Percentiles rank a stretch among this genome's conserved stretches.
phyloP scores from a whole-genome alignment of 139 green algal species.

The Raphidocelis subcapitata region DNA sequence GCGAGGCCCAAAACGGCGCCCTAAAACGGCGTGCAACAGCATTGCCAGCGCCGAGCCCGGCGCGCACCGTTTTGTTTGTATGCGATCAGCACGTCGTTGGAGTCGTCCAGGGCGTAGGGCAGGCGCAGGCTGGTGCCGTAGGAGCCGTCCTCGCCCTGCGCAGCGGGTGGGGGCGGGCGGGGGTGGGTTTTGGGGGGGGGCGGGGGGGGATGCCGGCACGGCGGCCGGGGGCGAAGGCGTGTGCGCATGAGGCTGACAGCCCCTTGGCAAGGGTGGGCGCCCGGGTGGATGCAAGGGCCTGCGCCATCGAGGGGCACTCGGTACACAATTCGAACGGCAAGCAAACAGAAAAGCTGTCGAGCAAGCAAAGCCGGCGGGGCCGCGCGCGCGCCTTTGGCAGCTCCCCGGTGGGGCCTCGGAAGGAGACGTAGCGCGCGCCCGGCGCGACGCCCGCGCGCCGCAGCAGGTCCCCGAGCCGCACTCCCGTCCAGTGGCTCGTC shows the following conservation, averaged over 20 bases:
- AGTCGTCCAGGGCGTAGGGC: conserved; percentile 71
- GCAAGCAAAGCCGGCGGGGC: too few relatives aligned
- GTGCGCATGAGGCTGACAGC: neutral
- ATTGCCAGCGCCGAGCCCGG: conserved; percentile 14
- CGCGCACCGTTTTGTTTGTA: conserved; percentile 72
- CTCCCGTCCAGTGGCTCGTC: conserved; percentile 91
- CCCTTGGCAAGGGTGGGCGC: too few relatives aligned
- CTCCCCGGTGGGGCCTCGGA: conserved; percentile 77
- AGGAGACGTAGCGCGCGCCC: conserved; percentile 63
- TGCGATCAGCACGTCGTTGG: conserved; percentile 73
- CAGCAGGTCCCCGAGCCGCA: conserved; percentile 86
- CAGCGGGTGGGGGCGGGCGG: too few relatives aligned
- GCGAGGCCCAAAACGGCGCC: too few relatives aligned
- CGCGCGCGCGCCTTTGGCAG: conserved; percentile 89
- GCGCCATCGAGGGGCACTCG: too few relatives aligned
- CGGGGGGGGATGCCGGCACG: neutral
- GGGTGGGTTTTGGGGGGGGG: neutral
- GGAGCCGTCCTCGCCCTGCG: conserved; percentile 59
- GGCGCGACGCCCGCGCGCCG: conserved; percentile 17
- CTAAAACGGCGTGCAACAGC: too few relatives aligned
- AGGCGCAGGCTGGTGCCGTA: conserved; percentile 71
- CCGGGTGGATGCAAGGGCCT: too few relatives aligned
- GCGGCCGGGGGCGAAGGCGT: neutral
- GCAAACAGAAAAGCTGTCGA: too few relatives aligned
- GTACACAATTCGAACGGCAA: too few relatives aligned